A percentile compares a stretch with the other conserved stretches of the same genome.
Evolutionary conservation across 2,329 filamentous ascomycete genomes (phyloP).

Genomic region (Nemania sp.): DNA sequence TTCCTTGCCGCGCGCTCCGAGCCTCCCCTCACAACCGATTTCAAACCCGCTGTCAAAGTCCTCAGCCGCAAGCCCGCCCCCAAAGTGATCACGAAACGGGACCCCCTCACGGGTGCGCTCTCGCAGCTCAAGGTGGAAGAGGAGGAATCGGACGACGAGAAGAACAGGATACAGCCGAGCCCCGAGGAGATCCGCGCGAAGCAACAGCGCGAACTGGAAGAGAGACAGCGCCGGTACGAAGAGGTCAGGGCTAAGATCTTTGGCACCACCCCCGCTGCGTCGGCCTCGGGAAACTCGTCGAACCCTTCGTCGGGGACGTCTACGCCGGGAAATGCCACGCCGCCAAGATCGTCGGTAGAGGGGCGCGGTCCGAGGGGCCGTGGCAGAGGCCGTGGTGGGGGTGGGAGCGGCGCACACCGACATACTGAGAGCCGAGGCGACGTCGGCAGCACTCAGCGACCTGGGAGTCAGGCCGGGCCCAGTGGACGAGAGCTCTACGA

Average conservation of each 20-base stretch:
- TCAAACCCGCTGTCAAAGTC: slow-evolving; percentile 83
- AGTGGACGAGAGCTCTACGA: slow-evolving; percentile 72
- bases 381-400: slow-evolving; percentile 50
- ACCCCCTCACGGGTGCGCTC: slow-evolving; percentile 55
- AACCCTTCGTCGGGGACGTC: slow-evolving; percentile 59
- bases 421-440: slow-evolving; percentile 34
- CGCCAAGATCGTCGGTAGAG: slow-evolving; percentile 52
- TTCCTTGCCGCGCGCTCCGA: slow-evolving; percentile 63
- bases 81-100: slow-evolving; percentile 61
- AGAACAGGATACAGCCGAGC: slow-evolving; percentile 65
- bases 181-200: slow-evolving; percentile 78
- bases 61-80: slow-evolving; percentile 79
- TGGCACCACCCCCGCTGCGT: slow-evolving; percentile 40
- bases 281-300: slow-evolving; percentile 34
- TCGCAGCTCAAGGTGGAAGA: slow-evolving; percentile 53
- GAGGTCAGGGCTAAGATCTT: slow-evolving; percentile 82
- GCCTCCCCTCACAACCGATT: slow-evolving; percentile 67
- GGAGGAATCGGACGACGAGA: slow-evolving; percentile 68
- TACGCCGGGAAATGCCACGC: slow-evolving; percentile 65
- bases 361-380: slow-evolving; percentile 56
- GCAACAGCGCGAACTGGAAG: slow-evolving; percentile 79
- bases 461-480: slow-evolving; percentile 41
- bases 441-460: slow-evolving; percentile 34
- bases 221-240: slow-evolving; percentile 89
- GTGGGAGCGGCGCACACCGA: slow-evolving; percentile 43